A percentile compares a stretch with the other conserved stretches of the same genome.
phyloP scores from a whole-genome alignment of 768 basidiomycete genomes.

The Lyophyllum semitale region DNA sequence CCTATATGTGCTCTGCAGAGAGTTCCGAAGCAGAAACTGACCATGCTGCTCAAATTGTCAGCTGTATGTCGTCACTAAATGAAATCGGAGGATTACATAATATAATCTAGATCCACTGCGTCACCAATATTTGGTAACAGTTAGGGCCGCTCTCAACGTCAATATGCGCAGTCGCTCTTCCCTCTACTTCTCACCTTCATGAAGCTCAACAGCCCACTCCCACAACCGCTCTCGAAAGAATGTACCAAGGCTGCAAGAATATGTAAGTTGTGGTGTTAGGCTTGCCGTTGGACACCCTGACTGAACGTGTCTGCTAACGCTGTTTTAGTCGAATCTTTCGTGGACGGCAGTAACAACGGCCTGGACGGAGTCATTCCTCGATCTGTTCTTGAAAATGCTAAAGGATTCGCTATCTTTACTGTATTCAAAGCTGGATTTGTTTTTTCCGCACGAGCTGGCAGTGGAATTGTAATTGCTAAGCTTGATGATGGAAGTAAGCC shows the following conservation, averaged over 20 bases:
- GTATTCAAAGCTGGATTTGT: conserved; percentile 76
- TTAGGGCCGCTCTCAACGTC: background rate
- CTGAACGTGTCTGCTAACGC: background rate
- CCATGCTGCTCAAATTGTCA: too few relatives aligned
- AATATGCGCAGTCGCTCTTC: background rate
- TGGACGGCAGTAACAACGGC: conserved; percentile 78
- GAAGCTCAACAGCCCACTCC: conserved; percentile 52
- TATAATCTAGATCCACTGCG: background rate
- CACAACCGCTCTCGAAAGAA: conserved; percentile 74
- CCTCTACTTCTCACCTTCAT: conserved; percentile 28
- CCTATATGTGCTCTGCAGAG: background rate
- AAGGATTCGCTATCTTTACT: conserved; percentile 89
- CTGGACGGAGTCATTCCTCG: conserved; percentile 73
- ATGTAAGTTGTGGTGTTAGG: conserved; percentile 46
- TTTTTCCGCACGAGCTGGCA: conserved; percentile 82
- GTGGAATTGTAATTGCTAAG: conserved; percentile 86
- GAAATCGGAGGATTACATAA: background rate
- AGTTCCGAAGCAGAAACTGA: background rate
- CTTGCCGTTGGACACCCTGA: conserved; percentile 8
- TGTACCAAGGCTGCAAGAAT: conserved; percentile 88
- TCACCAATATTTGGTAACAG: background rate
- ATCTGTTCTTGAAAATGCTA: conserved; percentile 49
- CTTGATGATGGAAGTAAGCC: conserved; percentile 78
- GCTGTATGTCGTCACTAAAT: background rate
- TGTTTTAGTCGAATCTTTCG: conserved; percentile 75